Conservation (phyloP, 2,329 filamentous ascomycete species). For the Colletotrichum tamarilloi region DNA sequence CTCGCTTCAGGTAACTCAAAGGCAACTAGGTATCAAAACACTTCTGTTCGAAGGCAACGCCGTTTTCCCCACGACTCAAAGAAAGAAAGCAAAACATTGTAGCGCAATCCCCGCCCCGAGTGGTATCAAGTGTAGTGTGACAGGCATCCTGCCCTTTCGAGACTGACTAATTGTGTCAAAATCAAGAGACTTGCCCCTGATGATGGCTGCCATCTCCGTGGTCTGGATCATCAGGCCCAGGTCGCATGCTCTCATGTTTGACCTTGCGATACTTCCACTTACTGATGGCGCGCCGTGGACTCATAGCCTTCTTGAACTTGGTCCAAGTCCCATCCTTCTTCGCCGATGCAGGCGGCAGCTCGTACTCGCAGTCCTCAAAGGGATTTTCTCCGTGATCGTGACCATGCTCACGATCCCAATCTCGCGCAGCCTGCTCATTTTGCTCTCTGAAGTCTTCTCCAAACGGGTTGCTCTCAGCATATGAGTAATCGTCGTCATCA, state of each 20-base stretch:
- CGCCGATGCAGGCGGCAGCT: conserved; percentile 3
- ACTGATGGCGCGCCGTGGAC: conserved; percentile 27
- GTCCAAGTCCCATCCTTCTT: conserved; percentile 28
- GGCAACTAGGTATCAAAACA: not conserved
- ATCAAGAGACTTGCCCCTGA: conserved; percentile 6
- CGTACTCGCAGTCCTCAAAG: conserved; percentile 31
- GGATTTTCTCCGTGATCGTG: conserved; percentile 5
- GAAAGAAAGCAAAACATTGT: not conserved
- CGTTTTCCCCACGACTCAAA: not conserved
- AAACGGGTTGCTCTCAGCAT: conserved; percentile 27
- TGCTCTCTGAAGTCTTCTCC: conserved; percentile 27
- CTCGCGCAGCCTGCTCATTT: conserved; percentile 11
- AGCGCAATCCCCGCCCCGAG: not conserved
- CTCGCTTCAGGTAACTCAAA: not conserved
- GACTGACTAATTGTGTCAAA: not conserved
- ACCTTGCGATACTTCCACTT: conserved; percentile 33
- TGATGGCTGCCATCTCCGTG: not conserved
- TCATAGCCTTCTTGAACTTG: conserved; percentile 34
- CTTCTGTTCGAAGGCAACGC: not conserved
- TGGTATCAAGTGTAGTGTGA: not conserved
- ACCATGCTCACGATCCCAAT: not conserved
- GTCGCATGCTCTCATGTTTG: not conserved
- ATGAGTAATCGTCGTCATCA: conserved; percentile 25
- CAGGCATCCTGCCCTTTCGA: not conserved
- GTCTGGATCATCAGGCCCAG: conserved; percentile 10